Base-by-base conservation (phyloP, 2,329 filamentous ascomycete genomes). In the Beauveria asiatica region DNA sequence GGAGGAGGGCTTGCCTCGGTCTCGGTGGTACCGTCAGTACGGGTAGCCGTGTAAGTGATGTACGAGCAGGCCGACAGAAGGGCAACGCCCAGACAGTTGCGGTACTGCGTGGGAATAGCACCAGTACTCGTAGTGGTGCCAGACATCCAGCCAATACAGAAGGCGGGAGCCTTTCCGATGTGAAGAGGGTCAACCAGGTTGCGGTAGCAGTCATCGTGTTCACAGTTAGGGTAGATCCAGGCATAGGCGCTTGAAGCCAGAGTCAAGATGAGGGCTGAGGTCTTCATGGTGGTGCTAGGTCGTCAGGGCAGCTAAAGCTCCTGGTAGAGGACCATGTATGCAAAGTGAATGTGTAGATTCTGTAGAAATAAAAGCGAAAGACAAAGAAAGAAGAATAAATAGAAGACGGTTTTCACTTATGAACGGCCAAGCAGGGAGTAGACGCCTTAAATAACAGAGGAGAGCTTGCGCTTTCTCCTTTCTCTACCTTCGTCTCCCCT, bases 21-120 rank as follows among this genome's bases (percentile, higher is more conserved):
- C 23, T 25, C 23, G 4, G 4, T 25, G 23, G n/a, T n/a, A n/a
- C 23, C 3, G 4, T 25, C 23, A 25, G 23, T 25, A 25, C 23
- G 23, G 4, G 23, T 25, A 25, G 4, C 23, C 23, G 23, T 25
- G 23, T 74, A 73, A 59, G 69, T 68, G 65, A 74, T 67, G 67
- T 71, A 74, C 10, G 71, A 73, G 68, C 73, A 74, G 50, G 70
- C 72, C 63, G 65, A 69, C 46, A 70, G 62, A 19, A 57, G 62
- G 21, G 63, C 67, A 60, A 68, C 65, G 30, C 59, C 62, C 19
- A 46, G 49, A 59, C 73, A 74, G 66, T 71, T 69, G 62, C 45
- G 50, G 63, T 67, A 74, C 53, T 71, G 63, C 13, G 67, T 62
- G 10, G 72, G 73, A 51, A 74, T 68, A 44, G 64, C 64, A 4